Percentiles rank a stretch among this genome's conserved stretches.
These are phyloP conservation scores for Synchytrium microbalum DNA, from an alignment of 371 early-diverging fungal genomes.

Conservation along the genomic window DNA sequence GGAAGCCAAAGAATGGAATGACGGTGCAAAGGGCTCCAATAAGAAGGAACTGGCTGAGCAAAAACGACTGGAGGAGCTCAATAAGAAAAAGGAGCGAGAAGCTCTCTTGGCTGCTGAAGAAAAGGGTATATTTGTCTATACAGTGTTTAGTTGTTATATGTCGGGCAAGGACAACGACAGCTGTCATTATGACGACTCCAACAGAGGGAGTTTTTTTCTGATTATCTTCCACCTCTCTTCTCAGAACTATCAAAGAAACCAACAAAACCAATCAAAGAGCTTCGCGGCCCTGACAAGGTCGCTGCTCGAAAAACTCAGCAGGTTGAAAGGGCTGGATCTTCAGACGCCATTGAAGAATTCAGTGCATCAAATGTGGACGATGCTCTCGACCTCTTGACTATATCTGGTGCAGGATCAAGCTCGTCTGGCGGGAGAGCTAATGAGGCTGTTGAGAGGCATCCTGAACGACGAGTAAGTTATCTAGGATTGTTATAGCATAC, in stretches of 20 bases:
- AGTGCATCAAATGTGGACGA: constrained; percentile 35
- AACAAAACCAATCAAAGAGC: constrained; percentile 9
- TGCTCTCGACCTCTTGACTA: constrained; percentile 33
- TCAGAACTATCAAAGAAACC: background rate
- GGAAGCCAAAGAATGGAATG: constrained; percentile 24
- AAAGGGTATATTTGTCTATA: constrained; percentile 14
- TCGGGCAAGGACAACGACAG: no score
- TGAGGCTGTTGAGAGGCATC: constrained; percentile 35
- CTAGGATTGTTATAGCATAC: no score
- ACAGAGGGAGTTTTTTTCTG: no score
- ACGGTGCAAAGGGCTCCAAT: constrained; percentile 24
- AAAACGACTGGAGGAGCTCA: constrained; percentile 16
- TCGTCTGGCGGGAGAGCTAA: constrained; percentile 5
- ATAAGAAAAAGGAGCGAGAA: constrained; percentile 11
- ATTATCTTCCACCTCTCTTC: background rate
- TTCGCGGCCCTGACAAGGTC: constrained; percentile 13
- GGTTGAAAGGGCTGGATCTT: constrained; percentile 6
- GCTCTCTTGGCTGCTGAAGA: constrained; percentile 35
- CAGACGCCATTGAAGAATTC: constrained; percentile 17
- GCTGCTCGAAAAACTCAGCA: constrained; percentile 11
- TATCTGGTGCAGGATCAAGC: constrained; percentile 12
- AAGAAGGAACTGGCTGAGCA: constrained; percentile 24
- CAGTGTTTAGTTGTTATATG: no score
- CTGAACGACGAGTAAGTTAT: constrained; percentile 28
- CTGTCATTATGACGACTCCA: no score